Conservation (phyloP, 2,329 filamentous ascomycete species). For the Aspergillus pseudotamarii region DNA sequence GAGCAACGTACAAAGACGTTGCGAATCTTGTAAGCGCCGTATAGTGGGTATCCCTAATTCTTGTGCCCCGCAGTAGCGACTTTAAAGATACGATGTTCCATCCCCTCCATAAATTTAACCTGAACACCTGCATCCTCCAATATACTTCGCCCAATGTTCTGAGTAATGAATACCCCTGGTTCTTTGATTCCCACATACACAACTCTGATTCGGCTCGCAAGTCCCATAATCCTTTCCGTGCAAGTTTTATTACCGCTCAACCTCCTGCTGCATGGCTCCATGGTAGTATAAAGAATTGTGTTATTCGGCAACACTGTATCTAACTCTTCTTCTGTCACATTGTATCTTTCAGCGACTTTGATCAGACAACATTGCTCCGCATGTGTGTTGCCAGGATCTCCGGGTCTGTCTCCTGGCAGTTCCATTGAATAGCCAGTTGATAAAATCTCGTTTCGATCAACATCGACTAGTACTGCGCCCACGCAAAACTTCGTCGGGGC, state of each 20-base stretch:
- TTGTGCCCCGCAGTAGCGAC: slow-evolving; percentile 14
- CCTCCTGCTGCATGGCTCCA: slow-evolving; percentile 44
- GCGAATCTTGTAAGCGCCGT: background rate
- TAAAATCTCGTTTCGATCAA: slow-evolving; percentile 40
- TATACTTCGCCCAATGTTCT: no score
- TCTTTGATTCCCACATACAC: no score
- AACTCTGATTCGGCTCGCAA: no score
- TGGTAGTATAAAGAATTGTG: slow-evolving; percentile 49
- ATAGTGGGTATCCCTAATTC: background rate
- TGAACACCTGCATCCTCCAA: slow-evolving; percentile 26
- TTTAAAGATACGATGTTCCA: slow-evolving; percentile 22
- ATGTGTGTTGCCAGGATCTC: slow-evolving; percentile 46
- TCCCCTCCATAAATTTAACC: slow-evolving; percentile 20
- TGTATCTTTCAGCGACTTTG: slow-evolving; percentile 44
- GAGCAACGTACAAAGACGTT: background rate
- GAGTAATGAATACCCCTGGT: no score
- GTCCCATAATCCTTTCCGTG: no score
- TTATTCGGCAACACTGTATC: slow-evolving; percentile 42
- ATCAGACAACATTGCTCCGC: slow-evolving; percentile 46
- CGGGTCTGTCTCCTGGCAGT: slow-evolving; percentile 39
- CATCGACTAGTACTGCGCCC: slow-evolving; percentile 46
- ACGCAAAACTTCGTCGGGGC: slow-evolving; percentile 46
- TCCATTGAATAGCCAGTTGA: slow-evolving; percentile 50
- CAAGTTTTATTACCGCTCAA: no score
- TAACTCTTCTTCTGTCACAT: slow-evolving; percentile 40